phyloP scores from a whole-genome alignment of 768 basidiomycete species.

The Pleurotus eryngii region DNA sequence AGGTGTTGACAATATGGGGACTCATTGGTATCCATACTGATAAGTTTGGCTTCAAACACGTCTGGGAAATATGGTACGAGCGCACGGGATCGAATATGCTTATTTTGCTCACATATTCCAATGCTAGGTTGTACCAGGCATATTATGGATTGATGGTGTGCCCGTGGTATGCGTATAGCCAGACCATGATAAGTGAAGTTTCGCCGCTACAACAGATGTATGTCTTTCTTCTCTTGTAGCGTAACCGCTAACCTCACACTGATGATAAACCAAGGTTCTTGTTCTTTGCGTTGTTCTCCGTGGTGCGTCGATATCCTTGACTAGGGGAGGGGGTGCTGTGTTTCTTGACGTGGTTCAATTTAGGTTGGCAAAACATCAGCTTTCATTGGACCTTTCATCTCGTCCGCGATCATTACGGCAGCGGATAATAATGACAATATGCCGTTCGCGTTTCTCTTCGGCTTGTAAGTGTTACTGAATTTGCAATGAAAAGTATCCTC shows the following conservation, averaged over 20 bases:
- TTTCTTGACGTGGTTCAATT: background rate
- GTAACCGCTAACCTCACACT: background rate
- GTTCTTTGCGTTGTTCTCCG: conserved; percentile 73
- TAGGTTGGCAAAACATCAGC: conserved; percentile 74
- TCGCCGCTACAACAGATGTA: conserved; percentile 71
- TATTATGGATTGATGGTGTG: conserved; percentile 73
- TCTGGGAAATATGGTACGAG: conserved; percentile 73
- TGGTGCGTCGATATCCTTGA: conserved; percentile 34
- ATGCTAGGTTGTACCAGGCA: conserved; percentile 59
- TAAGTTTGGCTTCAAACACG: conserved; percentile 78
- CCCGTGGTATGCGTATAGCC: conserved; percentile 80
- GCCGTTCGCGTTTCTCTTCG: conserved; percentile 74
- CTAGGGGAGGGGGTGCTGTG: no score
- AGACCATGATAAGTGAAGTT: conserved; percentile 82
- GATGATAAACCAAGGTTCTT: conserved; percentile 44
- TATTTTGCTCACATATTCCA: background rate
- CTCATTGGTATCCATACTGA: conserved; percentile 72
- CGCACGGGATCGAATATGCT: background rate
- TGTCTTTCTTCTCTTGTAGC: conserved; percentile 10
- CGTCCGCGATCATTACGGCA: conserved; percentile 69
- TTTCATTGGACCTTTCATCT: conserved; percentile 74
- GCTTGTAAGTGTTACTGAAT: conserved; percentile 43
- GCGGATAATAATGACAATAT: conserved; percentile 69
- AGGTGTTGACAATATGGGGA: conserved; percentile 72
- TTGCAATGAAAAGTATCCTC: background rate